These are phyloP conservation scores for Vigna angularis DNA, from an alignment of 306 rosid species.

Conservation along the genomic window DNA sequence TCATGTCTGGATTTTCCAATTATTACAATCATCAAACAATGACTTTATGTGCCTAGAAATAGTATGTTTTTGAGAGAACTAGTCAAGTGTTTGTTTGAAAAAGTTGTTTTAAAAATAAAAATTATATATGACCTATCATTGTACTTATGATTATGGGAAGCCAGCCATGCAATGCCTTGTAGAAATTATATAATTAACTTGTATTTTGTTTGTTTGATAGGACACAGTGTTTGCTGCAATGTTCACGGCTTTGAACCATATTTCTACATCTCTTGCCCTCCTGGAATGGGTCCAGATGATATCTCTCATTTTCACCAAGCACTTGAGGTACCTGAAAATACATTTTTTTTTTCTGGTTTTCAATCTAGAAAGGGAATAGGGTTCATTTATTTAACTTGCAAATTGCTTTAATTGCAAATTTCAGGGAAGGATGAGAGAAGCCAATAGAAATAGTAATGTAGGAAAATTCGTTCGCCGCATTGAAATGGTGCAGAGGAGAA, in stretches of 20 bases:
- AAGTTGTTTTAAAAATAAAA: conserved; percentile 1
- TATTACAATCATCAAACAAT: conserved; percentile 34
- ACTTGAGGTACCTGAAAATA: conserved; percentile 72
- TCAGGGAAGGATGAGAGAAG: conserved; percentile 91
- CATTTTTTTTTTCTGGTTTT: neutral
- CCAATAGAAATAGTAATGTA: conserved; percentile 74
- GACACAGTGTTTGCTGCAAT: conserved; percentile 92
- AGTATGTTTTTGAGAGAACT: conserved; percentile 1
- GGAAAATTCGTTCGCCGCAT: conserved; percentile 74
- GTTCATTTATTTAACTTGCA: conserved; percentile 2
- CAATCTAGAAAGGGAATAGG: neutral
- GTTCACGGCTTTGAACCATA: conserved; percentile 98
- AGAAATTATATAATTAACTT: conserved; percentile 32
- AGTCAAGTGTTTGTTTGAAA: conserved; percentile 28
- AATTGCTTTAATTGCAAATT: conserved; percentile 20
- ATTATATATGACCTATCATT: conserved; percentile 1
- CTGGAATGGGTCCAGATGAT: conserved; percentile 96
- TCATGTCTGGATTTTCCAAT: conserved; percentile 16
- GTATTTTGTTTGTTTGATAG: conserved; percentile 53
- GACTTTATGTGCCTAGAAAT: conserved; percentile 4
- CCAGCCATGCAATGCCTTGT: neutral
- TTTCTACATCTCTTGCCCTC: conserved; percentile 85
- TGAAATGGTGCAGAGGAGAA: conserved; percentile 82
- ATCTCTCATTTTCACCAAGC: conserved; percentile 70
- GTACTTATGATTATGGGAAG: neutral